These are phyloP conservation scores for Solidago caesia DNA, from an alignment of 129 eudicot species.

Conservation along the genomic window DNA sequence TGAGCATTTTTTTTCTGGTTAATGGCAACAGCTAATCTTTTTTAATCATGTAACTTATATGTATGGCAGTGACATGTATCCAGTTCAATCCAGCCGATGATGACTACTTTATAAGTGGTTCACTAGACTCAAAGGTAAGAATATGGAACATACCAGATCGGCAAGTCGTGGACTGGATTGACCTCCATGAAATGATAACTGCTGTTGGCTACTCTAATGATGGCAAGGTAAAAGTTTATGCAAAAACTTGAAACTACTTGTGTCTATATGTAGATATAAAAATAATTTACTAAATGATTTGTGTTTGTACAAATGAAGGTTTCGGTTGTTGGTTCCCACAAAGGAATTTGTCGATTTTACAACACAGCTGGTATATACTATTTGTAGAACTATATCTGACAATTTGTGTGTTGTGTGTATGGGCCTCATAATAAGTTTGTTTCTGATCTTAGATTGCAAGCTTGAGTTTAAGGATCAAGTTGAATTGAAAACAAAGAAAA, in stretches of 20 bases:
- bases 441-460: slow-evolving; percentile 47
- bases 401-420: background rate
- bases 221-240: slow-evolving; percentile 36
- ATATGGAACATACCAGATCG: slow-evolving; percentile 44
- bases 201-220: slow-evolving; percentile 39
- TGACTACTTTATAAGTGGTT: slow-evolving; percentile 44
- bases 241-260: background rate
- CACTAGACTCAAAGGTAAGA: slow-evolving; percentile 45
- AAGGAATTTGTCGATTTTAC: slow-evolving; percentile 69
- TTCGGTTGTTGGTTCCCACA: slow-evolving; percentile 69
- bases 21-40: slow-evolving; percentile 2
- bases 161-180: slow-evolving; percentile 41
- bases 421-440: background rate
- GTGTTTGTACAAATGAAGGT: slow-evolving; percentile 46
- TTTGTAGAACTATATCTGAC: background rate
- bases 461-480: slow-evolving; percentile 56
- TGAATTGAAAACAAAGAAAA: slow-evolving; percentile 65
- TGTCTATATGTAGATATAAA: background rate
- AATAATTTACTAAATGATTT: background rate
- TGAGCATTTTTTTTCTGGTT: background rate
- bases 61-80: slow-evolving; percentile 43
- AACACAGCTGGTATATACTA: slow-evolving; percentile 49
- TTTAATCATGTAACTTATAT: slow-evolving; percentile 7
- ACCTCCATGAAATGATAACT: slow-evolving; percentile 44
- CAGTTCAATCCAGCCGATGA: slow-evolving; percentile 42